A percentile compares a stretch with the other conserved stretches of the same genome.
phyloP scores from a whole-genome alignment of 164 flowering plant genomes.

The Dillenia turbinata region DNA sequence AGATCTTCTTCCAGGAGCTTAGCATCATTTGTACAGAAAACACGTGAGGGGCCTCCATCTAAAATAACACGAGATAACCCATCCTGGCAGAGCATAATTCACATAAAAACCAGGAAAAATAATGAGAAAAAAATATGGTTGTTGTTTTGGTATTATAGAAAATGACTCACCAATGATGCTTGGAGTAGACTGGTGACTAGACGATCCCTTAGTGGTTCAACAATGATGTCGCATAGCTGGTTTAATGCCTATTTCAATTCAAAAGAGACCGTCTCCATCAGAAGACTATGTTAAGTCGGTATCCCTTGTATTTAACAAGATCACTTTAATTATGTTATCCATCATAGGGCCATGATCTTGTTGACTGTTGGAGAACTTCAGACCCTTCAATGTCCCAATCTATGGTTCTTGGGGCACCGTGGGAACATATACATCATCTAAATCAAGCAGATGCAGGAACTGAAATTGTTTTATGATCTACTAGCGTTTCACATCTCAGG shows the following conservation, averaged over 20 bases:
- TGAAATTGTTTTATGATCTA: too few species aligned
- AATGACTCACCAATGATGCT: conserved; percentile 72
- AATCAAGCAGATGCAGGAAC: too few species aligned
- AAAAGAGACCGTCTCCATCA: neutral
- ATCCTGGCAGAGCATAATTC: conserved; percentile 45
- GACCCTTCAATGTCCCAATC: too few species aligned
- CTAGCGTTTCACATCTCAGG: too few species aligned
- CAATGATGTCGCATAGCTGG: conserved; percentile 75
- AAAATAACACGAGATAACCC: conserved; percentile 85
- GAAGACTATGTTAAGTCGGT: too few species aligned
- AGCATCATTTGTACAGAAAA: conserved; percentile 68
- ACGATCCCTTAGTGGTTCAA: conserved; percentile 89
- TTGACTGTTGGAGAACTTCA: too few species aligned
- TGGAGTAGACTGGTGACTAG: conserved; percentile 93
- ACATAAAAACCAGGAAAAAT: neutral
- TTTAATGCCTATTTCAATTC: conserved; percentile 62
- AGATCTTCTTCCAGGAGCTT: conserved; percentile 83
- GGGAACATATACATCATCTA: too few species aligned
- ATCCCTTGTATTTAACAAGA: too few species aligned
- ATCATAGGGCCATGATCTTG: too few species aligned
- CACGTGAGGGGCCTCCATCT: conserved; percentile 92
- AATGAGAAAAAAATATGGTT: neutral
- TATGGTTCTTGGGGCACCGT: too few species aligned
- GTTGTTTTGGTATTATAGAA: neutral
- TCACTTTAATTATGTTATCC: too few species aligned